These are phyloP conservation scores for Globisporangium sylvaticum DNA, from an alignment of 352 stramenopile genomes.

Conservation along the genomic window DNA sequence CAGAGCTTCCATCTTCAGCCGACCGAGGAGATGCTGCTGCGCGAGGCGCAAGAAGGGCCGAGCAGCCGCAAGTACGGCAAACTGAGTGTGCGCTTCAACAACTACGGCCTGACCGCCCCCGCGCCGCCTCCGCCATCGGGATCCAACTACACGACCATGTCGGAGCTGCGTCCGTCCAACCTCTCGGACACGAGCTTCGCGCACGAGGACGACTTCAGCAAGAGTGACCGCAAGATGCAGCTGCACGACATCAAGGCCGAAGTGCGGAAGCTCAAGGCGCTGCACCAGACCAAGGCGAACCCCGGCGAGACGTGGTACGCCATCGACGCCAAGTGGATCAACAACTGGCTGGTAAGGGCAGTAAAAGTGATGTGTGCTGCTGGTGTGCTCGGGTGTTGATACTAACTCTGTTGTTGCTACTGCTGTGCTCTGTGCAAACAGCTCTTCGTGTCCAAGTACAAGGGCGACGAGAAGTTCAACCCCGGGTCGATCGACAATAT, in stretches of 20 bases:
- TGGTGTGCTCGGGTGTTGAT: neutral
- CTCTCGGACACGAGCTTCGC: conserved; percentile 47
- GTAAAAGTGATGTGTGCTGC: neutral
- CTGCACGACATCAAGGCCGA: conserved; percentile 60
- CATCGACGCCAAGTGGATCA: conserved; percentile 60
- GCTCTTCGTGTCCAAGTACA: conserved; percentile 72
- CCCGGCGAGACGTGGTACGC: conserved; percentile 69
- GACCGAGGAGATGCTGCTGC: conserved; percentile 53
- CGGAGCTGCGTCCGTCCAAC: conserved; percentile 41
- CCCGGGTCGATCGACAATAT: conserved; percentile 73
- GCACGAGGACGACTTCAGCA: conserved; percentile 72
- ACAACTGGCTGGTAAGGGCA: conserved; percentile 36
- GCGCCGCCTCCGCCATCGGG: conserved; percentile 16
- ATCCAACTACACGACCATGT: conserved; percentile 52
- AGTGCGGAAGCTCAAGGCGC: conserved; percentile 55
- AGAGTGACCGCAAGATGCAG: conserved; percentile 30
- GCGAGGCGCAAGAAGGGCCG: conserved; percentile 35
- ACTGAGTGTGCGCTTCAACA: conserved; percentile 62
- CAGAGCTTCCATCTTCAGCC: conserved; percentile 54
- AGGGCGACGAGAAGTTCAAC: conserved; percentile 47
- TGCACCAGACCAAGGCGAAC: conserved; percentile 57
- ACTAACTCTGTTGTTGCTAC: neutral
- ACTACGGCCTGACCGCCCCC: conserved; percentile 43
- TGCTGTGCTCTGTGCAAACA: neutral
- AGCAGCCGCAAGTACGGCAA: conserved; percentile 69